Conservation (phyloP, 1,139 yeast genomes). For the Yamadazyma atlantica region DNA sequence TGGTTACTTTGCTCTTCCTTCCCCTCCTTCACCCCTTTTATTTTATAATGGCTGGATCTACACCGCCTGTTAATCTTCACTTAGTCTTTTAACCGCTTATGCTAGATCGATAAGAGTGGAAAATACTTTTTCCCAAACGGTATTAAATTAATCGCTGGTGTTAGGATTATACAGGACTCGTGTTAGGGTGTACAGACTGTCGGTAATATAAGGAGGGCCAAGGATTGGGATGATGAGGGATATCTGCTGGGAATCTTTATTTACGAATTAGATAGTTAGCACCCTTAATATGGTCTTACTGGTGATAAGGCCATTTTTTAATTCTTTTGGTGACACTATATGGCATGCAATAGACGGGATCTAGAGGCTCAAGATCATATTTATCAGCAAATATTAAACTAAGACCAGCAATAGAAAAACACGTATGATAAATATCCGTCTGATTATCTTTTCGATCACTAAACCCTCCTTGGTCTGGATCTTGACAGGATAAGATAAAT, state of each 20-base stretch:
- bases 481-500: conserved; percentile 80
- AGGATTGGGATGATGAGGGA: too few species aligned
- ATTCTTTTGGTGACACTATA: conserved; percentile 44
- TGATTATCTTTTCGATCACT: conserved; percentile 90
- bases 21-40: neutral
- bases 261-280: too few species aligned
- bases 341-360: conserved; percentile 90
- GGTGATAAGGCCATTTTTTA: conserved; percentile 35
- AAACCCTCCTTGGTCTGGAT: conserved; percentile 77
- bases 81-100: neutral
- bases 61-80: too few species aligned
- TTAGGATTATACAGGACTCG: too few species aligned
- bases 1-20: too few species aligned
- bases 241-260: too few species aligned
- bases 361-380: conserved; percentile 53
- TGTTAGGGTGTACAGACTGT: too few species aligned
- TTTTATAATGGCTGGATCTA: too few species aligned
- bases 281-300: neutral
- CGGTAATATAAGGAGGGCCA: too few species aligned
- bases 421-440: conserved; percentile 90
- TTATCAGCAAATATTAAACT: conserved; percentile 64
- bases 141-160: neutral
- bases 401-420: conserved; percentile 86
- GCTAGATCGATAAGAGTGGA: neutral
- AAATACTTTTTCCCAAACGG: neutral